Evolutionary conservation across 2,329 filamentous ascomycete genomes (phyloP).

Genomic region (Penicillium sp.): DNA sequence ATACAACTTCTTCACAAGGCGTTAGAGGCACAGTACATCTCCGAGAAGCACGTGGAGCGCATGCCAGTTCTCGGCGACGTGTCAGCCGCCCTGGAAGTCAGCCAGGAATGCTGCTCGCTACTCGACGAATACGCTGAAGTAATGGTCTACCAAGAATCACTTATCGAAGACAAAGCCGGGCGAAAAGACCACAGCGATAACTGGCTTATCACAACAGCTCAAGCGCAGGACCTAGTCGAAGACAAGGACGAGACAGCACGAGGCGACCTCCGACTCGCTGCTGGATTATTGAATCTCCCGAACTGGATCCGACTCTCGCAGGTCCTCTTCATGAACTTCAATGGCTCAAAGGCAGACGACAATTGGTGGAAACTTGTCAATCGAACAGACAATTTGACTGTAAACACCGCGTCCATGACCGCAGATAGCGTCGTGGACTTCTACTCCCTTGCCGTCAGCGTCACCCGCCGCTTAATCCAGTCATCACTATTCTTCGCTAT

Average conservation of each 20-base stretch:
- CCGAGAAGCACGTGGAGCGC: constrained; percentile 32
- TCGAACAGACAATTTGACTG: constrained; percentile 32
- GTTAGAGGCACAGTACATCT: constrained; percentile 41
- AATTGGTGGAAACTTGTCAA: constrained; percentile 63
- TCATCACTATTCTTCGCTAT: constrained; percentile 66
- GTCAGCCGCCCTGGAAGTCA: constrained; percentile 70
- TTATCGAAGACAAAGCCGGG: constrained; percentile 59
- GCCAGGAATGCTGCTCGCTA: constrained; percentile 58
- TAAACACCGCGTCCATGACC: constrained; percentile 62
- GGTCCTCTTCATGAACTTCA: constrained; percentile 70
- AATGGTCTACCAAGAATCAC: constrained; percentile 62
- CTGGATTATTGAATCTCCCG: constrained; percentile 56
- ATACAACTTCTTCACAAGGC: constrained; percentile 58
- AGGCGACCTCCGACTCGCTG: constrained; percentile 47
- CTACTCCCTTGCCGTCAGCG: constrained; percentile 60
- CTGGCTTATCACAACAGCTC: constrained; percentile 59
- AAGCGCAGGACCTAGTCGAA: constrained; percentile 32
- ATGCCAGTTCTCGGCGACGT: constrained; percentile 53
- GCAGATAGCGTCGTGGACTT: constrained; percentile 75
- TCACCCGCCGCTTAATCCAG: constrained; percentile 68
- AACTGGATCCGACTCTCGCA: constrained; percentile 63
- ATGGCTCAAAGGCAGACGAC: constrained; percentile 52
- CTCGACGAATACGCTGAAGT: constrained; percentile 67
- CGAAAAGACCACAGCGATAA: constrained; percentile 56
- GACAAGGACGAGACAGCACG: constrained; percentile 25